These are phyloP conservation scores for Aspergillus incahuasiensis DNA, from an alignment of 495 filamentous ascomycete genomes.

Conservation along the genomic window DNA sequence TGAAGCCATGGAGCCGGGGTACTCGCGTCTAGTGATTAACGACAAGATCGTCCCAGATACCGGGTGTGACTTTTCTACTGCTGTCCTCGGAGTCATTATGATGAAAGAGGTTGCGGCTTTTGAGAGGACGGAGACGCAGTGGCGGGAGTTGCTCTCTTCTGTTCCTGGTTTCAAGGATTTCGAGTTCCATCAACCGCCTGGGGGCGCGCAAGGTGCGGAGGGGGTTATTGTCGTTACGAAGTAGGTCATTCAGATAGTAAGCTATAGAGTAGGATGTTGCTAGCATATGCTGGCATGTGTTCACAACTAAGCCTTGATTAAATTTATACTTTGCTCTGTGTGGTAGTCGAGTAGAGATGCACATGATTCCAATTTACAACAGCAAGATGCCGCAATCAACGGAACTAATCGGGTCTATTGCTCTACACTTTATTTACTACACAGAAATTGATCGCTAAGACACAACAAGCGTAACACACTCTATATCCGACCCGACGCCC, in stretches of 20 bases:
- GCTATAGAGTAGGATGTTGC: too few relatives aligned
- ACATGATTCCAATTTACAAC: too few relatives aligned
- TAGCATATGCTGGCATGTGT: too few relatives aligned
- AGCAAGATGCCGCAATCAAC: too few relatives aligned
- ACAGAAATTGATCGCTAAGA: too few relatives aligned
- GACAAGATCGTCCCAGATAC: constrained; percentile 32
- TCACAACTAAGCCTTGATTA: too few relatives aligned
- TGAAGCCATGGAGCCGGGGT: constrained; percentile 36
- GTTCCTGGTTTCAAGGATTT: constrained; percentile 20
- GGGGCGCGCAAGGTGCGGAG: neutral
- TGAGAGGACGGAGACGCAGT: constrained; percentile 27
- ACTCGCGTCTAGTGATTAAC: constrained; percentile 39
- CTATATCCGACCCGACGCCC: too few relatives aligned
- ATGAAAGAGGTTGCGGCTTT: constrained; percentile 23
- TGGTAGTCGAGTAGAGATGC: too few relatives aligned
- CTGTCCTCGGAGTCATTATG: constrained; percentile 33
- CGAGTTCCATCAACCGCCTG: constrained; percentile 16
- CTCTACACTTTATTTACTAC: too few relatives aligned
- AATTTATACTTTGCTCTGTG: too few relatives aligned
- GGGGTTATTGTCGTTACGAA: constrained; percentile 14
- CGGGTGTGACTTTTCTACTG: constrained; percentile 7
- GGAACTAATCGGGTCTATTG: too few relatives aligned
- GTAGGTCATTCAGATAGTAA: neutral
- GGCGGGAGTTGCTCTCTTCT: constrained; percentile 22
- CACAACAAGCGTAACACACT: too few relatives aligned